Percentiles rank a stretch among this genome's conserved stretches.
These are phyloP conservation scores for Lodderomyces pseudojiufengensis DNA, from an alignment of 1,139 yeast species.

Conservation along the genomic window DNA sequence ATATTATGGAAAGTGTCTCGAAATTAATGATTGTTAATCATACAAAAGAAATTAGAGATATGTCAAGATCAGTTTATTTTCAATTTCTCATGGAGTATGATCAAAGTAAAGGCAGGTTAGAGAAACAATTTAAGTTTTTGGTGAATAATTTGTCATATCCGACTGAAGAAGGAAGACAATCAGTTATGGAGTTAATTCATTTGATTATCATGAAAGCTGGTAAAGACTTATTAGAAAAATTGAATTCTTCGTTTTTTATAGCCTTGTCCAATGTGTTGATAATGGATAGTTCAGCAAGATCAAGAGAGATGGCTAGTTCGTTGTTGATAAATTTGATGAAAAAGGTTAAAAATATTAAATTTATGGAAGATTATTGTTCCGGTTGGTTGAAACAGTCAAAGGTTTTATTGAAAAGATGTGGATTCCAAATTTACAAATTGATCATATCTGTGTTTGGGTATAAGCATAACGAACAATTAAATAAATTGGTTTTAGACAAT, in stretches of 20 bases:
- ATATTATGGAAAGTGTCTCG: conserved; percentile 77
- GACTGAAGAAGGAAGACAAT: conserved; percentile 80
- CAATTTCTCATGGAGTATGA: conserved; percentile 93
- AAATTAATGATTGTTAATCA: conserved; percentile 90
- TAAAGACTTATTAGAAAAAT: conserved; percentile 53
- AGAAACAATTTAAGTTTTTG: conserved; percentile 76
- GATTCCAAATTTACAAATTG: conserved; percentile 68
- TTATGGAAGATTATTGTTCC: conserved; percentile 54
- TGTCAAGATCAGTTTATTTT: conserved; percentile 79
- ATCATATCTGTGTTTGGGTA: conserved; percentile 51
- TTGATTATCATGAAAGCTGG: conserved; percentile 67
- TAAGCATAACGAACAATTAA: conserved; percentile 34
- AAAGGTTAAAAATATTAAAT: conserved; percentile 39
- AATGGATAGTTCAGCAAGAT: conserved; percentile 74
- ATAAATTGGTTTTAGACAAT: conserved; percentile 34
- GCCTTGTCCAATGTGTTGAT: conserved; percentile 75
- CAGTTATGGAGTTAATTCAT: conserved; percentile 85
- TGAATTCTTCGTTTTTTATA: conserved; percentile 76
- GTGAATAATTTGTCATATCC: conserved; percentile 85
- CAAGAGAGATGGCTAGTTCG: conserved; percentile 80
- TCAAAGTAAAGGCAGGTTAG: conserved; percentile 83
- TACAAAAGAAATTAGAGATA: conserved; percentile 75
- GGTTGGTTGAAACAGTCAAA: conserved; percentile 70
- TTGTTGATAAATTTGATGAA: conserved; percentile 56
- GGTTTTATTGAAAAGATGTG: conserved; percentile 64